These are phyloP conservation scores for Periconia sp. DNA, from an alignment of 2,329 filamentous ascomycete species.

Conservation along the genomic window DNA sequence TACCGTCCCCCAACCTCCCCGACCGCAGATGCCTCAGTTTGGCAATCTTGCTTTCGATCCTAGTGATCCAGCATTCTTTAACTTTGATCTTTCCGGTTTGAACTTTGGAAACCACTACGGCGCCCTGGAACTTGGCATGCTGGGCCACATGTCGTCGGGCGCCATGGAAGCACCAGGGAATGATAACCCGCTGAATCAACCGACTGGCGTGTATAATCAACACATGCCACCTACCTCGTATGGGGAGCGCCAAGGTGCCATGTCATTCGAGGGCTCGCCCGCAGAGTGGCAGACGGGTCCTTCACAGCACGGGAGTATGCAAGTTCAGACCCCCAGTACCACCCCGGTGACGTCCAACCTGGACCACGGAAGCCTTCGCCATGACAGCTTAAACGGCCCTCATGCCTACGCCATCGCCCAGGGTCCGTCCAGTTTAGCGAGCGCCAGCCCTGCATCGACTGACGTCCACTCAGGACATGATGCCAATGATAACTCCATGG, in stretches of 20 bases:
- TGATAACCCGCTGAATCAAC: slow-evolving; percentile 51
- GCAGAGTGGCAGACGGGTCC: slow-evolving; percentile 42
- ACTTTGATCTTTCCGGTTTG: slow-evolving; percentile 90
- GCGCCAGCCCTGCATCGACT: slow-evolving; percentile 57
- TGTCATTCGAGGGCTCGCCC: slow-evolving; percentile 30
- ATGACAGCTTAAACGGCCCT: slow-evolving; percentile 45
- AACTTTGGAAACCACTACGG: slow-evolving; percentile 97
- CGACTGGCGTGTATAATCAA: slow-evolving; percentile 41
- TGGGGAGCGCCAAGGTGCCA: slow-evolving; percentile 22
- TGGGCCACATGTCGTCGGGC: slow-evolving; percentile 93
- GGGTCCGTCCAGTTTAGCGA: slow-evolving; percentile 57
- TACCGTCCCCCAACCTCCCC: slow-evolving; percentile 42
- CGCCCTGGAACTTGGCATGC: slow-evolving; percentile 91
- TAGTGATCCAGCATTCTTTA: slow-evolving; percentile 89
- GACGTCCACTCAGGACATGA: slow-evolving; percentile 47
- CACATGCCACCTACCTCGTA: slow-evolving; percentile 38
- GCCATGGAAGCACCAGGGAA: slow-evolving; percentile 77
- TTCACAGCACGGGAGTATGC: slow-evolving; percentile 48
- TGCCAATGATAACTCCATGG: slow-evolving; percentile 40
- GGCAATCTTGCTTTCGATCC: slow-evolving; percentile 75
- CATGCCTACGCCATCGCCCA: slow-evolving; percentile 65
- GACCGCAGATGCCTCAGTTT: slow-evolving; percentile 48
- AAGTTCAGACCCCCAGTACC: slow-evolving; percentile 47
- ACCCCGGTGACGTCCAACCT: slow-evolving; percentile 41
- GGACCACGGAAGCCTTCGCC: slow-evolving; percentile 30